Percentiles rank a stretch among this genome's conserved stretches.
These are phyloP conservation scores for Pestalotiopsis fici DNA, from an alignment of 2,329 filamentous ascomycete genomes.

Conservation along the genomic window DNA sequence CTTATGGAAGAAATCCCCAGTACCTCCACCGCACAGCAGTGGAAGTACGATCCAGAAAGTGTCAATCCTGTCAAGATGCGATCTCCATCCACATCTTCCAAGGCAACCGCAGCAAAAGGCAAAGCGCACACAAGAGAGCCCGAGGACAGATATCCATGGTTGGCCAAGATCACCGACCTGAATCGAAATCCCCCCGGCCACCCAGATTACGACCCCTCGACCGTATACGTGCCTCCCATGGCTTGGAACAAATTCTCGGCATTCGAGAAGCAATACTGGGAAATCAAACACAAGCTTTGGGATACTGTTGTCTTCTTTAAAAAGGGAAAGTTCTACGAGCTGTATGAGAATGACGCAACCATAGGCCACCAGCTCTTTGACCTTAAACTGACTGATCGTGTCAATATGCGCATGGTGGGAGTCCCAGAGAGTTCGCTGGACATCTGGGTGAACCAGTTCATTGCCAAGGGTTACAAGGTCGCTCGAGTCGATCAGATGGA, in stretches of 20 bases:
- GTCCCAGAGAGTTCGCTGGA: slow-evolving; percentile 95
- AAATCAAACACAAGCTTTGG: slow-evolving; percentile 98
- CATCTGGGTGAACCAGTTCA: slow-evolving; percentile 97
- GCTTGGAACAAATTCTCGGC: slow-evolving; percentile 85
- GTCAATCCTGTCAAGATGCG: slow-evolving; percentile 32
- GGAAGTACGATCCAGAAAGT: slow-evolving; percentile 65
- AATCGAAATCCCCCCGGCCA: slow-evolving; percentile 77
- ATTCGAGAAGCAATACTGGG: slow-evolving; percentile 99
- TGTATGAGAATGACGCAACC: slow-evolving; percentile 97
- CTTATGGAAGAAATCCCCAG: slow-evolving; percentile 58
- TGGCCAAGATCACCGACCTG: slow-evolving; percentile 82
- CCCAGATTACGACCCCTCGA: slow-evolving; percentile 88
- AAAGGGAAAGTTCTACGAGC: slow-evolving; percentile 98
- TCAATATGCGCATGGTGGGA: slow-evolving; percentile 99
- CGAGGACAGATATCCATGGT: slow-evolving; percentile 85
- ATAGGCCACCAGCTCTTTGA: slow-evolving; percentile 97
- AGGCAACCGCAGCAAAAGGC: slow-evolving; percentile 43
- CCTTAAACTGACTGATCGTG: slow-evolving; percentile 93
- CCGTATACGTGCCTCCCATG: slow-evolving; percentile 82
- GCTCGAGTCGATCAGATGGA: slow-evolving; percentile 96
- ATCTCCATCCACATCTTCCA: slow-evolving; percentile 21
- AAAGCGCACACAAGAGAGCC: slow-evolving; percentile 84
- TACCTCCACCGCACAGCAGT: slow-evolving; percentile 77
- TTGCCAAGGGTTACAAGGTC: slow-evolving; percentile 97
- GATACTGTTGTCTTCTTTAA: slow-evolving; percentile 99